Percentiles rank a stretch among this genome's conserved stretches.
These are phyloP conservation scores for Colletotrichum scovillei DNA, from an alignment of 2,329 filamentous ascomycete genomes.

Conservation along the genomic window DNA sequence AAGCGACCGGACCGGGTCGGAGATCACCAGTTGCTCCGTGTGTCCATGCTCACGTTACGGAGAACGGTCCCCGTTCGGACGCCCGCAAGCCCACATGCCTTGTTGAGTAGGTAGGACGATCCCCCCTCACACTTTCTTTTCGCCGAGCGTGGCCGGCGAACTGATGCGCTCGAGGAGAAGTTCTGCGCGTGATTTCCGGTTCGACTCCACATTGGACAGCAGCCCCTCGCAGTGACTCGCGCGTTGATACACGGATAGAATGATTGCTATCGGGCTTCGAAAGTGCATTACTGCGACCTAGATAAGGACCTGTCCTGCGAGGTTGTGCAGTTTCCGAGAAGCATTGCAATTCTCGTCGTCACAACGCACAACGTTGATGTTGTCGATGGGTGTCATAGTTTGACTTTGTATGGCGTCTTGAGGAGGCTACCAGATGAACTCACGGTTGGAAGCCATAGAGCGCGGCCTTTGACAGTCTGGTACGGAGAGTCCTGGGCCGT, in stretches of 20 bases:
- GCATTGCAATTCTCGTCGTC: background rate
- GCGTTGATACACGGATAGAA: background rate
- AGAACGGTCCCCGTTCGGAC: conserved; percentile 13
- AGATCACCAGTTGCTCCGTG: conserved; percentile 18
- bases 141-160: background rate
- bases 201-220: background rate
- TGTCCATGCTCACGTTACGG: background rate
- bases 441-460: background rate
- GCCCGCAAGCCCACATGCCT: background rate
- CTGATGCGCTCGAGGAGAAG: background rate
- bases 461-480: background rate
- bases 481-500: background rate
- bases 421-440: background rate
- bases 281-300: background rate
- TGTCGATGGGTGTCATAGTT: background rate
- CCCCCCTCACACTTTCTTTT: background rate
- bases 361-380: background rate
- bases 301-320: no score
- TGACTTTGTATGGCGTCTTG: background rate
- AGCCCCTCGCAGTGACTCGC: background rate
- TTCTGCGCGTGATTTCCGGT: background rate
- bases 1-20: background rate
- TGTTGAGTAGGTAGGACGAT: background rate
- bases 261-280: background rate
- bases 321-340: background rate